Base-by-base conservation (phyloP, 2,329 filamentous ascomycete species). In the Zymoseptoria crescenta region DNA sequence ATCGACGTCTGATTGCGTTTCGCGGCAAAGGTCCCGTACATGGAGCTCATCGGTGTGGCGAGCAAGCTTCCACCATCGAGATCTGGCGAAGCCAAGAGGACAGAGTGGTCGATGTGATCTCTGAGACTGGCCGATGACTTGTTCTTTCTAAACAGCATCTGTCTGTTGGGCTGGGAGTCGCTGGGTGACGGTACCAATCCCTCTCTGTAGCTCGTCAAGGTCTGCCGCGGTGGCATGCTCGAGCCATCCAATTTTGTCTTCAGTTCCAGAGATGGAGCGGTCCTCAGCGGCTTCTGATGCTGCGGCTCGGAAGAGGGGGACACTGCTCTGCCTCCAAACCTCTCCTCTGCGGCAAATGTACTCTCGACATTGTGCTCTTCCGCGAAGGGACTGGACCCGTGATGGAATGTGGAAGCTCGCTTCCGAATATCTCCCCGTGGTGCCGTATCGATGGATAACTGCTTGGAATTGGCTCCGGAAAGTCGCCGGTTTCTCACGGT, bases 391-490 rank as follows among this genome's bases (percentile, higher is more conserved):
- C 64, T 69, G 16, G 64, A 58, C 10, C 57, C 64, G 30, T 67
- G 66, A 61, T 72, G 67, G 57, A 70, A 68, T 3, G 70, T 72
- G 16, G 70, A 71, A 13, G 70, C 69, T 54, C 70, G 64, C 54
- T 68, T 68, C 20, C 68, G 64, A 13, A 48, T 54, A 3, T 65
- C 64, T 24, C 51, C 73, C 55, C 72, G 75, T 54, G 74, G 64
- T 9, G 74, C 76, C 9, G 91, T 96, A 73, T 96, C 90, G 58
- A 97, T 96, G 75, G 91, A 96, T 55, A 97, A 78, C 68, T 92
- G 88, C 71, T 89, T 92, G 13, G 83, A 77, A 67, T 89, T 90
- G 67, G 90, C 87, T 7, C 88, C 89, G 3, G 92, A 96, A 30
- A 96, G 76, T 62, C 92, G 83, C 61, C 92, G 83, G 66, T 82